These are phyloP conservation scores for Acorus gramineus DNA, from an alignment of 106 monocot species.

Conservation along the genomic window DNA sequence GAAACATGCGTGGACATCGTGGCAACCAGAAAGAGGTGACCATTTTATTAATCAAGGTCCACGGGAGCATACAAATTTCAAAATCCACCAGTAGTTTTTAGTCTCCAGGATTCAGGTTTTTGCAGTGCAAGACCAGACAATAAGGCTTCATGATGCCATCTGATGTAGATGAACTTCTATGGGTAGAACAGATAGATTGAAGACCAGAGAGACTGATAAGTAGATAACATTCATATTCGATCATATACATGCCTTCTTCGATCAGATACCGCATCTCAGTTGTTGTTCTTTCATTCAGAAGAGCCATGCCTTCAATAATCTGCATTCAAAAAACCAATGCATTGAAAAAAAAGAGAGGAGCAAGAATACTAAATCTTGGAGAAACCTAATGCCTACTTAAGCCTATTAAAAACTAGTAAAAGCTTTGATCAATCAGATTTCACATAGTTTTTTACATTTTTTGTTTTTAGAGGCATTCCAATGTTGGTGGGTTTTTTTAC, in stretches of 20 bases:
- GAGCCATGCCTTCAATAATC: constrained; percentile 81
- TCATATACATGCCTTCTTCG: constrained; percentile 61
- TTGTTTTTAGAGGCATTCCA: too few relatives aligned
- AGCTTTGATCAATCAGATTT: too few relatives aligned
- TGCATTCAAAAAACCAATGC: constrained; percentile 12
- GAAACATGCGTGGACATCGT: too few relatives aligned
- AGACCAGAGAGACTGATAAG: neutral
- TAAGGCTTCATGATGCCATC: neutral
- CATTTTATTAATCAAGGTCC: too few relatives aligned
- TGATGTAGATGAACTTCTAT: neutral
- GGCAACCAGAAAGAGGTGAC: too few relatives aligned
- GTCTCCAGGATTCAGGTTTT: constrained; percentile 94
- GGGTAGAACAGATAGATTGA: neutral
- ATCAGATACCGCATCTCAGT: constrained; percentile 70
- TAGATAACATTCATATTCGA: neutral
- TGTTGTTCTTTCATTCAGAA: constrained; percentile 70
- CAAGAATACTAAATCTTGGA: too few relatives aligned
- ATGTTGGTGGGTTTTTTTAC: too few relatives aligned
- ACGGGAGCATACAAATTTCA: too few relatives aligned
- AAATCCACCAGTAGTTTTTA: constrained; percentile 13
- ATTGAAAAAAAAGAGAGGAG: too few relatives aligned
- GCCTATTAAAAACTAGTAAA: too few relatives aligned
- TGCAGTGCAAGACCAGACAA: constrained; percentile 7
- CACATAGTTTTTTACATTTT: too few relatives aligned
- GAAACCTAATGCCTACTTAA: too few relatives aligned